Percentiles rank a stretch among this genome's conserved stretches.
Conservation (phyloP, 495 filamentous ascomycete species). For the Clavariopsis aquatica region DNA sequence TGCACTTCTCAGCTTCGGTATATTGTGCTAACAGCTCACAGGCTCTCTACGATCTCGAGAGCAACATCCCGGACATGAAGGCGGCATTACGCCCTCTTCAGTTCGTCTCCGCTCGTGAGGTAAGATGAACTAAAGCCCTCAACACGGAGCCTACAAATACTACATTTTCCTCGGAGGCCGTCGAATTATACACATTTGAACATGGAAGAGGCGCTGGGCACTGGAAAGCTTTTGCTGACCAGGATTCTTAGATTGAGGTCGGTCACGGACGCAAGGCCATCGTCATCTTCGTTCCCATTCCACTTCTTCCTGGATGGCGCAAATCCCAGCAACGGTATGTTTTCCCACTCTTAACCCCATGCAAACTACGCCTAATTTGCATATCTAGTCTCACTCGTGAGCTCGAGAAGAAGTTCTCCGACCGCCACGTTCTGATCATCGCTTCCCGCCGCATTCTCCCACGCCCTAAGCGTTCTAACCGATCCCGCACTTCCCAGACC, state of each 20-base stretch:
- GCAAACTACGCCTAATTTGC: conserved; percentile 12
- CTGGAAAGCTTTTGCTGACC: conserved; percentile 60
- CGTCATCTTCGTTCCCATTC: conserved; percentile 99
- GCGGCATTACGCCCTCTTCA: conserved; percentile 88
- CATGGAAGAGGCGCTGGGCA: conserved; percentile 60
- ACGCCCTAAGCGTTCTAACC: conserved; percentile 92
- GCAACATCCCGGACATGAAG: conserved; percentile 95
- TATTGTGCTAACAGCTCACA: background rate
- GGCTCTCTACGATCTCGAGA: conserved; percentile 90
- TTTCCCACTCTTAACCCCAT: background rate
- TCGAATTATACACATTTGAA: conserved; percentile 35
- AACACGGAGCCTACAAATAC: conserved; percentile 18
- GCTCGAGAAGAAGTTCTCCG: conserved; percentile 99
- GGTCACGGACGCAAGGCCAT: conserved; percentile 99
- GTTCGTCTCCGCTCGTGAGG: conserved; percentile 96
- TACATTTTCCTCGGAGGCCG: conserved; percentile 18
- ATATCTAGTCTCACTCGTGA: conserved; percentile 86
- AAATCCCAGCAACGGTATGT: conserved; percentile 97
- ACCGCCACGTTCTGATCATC: conserved; percentile 98
- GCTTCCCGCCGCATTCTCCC: conserved; percentile 98
- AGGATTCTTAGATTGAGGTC: conserved; percentile 85
- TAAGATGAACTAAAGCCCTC: conserved; percentile 59
- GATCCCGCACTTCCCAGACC: conserved; percentile 86
- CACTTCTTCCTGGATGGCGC: conserved; percentile 92
- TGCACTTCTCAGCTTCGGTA: no score